phyloP scores from a whole-genome alignment of 225 moss, liverwort and hornwort genomes.

The Antitrichia curtipendula region DNA sequence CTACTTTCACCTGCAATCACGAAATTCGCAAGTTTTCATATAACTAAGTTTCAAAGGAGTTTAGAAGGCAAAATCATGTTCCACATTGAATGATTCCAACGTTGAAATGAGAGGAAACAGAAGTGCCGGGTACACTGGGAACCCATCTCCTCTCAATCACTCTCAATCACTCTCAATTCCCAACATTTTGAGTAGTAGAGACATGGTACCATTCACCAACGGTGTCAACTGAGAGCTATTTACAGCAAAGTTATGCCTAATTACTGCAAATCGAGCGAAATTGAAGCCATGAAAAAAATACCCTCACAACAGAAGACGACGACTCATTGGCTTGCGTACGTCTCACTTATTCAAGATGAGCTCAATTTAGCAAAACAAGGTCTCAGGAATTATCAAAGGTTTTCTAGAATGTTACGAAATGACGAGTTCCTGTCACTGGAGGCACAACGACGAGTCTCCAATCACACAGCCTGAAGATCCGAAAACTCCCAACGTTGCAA shows the following conservation, averaged over 20 bases:
- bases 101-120: not conserved
- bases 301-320: not conserved
- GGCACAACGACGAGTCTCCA: not conserved
- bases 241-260: not conserved
- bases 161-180: not conserved
- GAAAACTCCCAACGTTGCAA: not conserved
- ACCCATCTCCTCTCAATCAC: not conserved
- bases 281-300: not conserved
- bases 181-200: not conserved
- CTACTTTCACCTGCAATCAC: constrained; percentile 65
- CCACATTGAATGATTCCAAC: not conserved
- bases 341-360: not conserved
- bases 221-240: not conserved
- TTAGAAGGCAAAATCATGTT: not conserved
- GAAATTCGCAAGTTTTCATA: not conserved
- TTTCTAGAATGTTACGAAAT: not conserved
- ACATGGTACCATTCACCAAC: not conserved
- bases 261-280: not conserved
- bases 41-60: not conserved
- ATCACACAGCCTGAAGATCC: not conserved
- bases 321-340: too few relatives aligned
- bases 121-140: not conserved
- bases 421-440: not conserved
- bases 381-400: not conserved
- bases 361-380: not conserved